Evolutionary conservation across 768 basidiomycete species (phyloP), one percentile per base, ranked within the genome.

Genomic region (Russula lepida): DNA sequence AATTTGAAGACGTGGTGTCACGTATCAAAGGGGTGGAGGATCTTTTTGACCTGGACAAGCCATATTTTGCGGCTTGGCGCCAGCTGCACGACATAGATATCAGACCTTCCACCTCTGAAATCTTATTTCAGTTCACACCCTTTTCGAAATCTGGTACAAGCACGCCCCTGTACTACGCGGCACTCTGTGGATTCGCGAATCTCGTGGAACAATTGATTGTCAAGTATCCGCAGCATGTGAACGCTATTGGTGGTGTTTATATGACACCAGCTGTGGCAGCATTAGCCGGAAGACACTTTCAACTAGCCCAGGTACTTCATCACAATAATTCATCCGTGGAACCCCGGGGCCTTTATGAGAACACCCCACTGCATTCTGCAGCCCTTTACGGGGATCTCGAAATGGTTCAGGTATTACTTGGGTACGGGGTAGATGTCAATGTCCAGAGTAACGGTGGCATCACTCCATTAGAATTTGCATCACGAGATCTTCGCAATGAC

Each of bases 371-470:
- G 11, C 43, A 44, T 21, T 21, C n/a, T 23, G 43, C 43, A 44
- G 43, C 11, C 4, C 5, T 0, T 3, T 1, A 12, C 2, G 41
- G 21, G 4, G 43, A 44, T 44, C 43, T 44, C 43, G 43, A 44
- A 21, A 44, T 44, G 43, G 43, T n/a, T 12, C 23, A 47, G 11
- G 23, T 47, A 25, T 17, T 47, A 13, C 12, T 47, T 12, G 46
- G 7, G 0, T 17, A 15, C 15, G 23, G 6, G 13, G 46, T 17
- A 23, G 7, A 13, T 13, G 6, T 47, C 46, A 25, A 47, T 15
- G 13, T 6, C 13, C 23, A 15, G 13, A 23, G 12, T 13, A 17
- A 12, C 1, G 0, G 1, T 23, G 21, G n/a, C 17, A 0, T 0
- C 11, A 44, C 44, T 13, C 44, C 44, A 6, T 17, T 47, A 2